Percentiles rank a stretch among this genome's conserved stretches.
These are phyloP conservation scores for Nicotiana tabacum DNA, from an alignment of 257 asterid genomes.

Conservation along the genomic window DNA sequence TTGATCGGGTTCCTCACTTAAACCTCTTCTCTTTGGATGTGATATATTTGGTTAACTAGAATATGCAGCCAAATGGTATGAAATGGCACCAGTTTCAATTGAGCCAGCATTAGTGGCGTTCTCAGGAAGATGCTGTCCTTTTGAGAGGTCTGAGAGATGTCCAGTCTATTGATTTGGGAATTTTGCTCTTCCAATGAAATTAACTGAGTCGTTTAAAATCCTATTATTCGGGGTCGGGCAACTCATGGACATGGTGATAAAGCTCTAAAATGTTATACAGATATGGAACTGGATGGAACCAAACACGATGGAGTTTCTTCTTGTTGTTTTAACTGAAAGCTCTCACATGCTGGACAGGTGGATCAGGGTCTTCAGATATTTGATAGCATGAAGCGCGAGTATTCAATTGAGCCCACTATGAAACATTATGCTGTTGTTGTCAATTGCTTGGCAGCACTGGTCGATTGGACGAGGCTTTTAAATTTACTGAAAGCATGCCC, in stretches of 20 bases:
- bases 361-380: slow-evolving; percentile 26
- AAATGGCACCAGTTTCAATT: neutral
- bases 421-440: slow-evolving; percentile 35
- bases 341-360: slow-evolving; percentile 28
- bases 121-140: neutral
- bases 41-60: neutral
- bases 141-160: neutral
- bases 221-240: slow-evolving; percentile 20
- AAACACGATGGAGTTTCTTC: slow-evolving; percentile 26
- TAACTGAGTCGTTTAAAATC: too few relatives aligned
- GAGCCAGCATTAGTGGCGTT: neutral
- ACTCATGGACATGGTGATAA: slow-evolving; percentile 27
- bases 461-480: slow-evolving; percentile 25
- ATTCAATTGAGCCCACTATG: slow-evolving; percentile 23
- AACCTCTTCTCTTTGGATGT: neutral
- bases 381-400: slow-evolving; percentile 23
- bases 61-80: neutral
- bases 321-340: slow-evolving; percentile 30
- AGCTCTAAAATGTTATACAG: slow-evolving; percentile 27
- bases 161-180: too few relatives aligned
- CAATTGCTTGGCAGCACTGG: slow-evolving; percentile 34
- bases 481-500: slow-evolving; percentile 29
- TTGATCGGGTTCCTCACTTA: neutral
- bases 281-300: slow-evolving; percentile 21
- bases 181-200: too few relatives aligned